phyloP scores from a whole-genome alignment of 177 flowering plant species.

The Vitis hybrid region DNA sequence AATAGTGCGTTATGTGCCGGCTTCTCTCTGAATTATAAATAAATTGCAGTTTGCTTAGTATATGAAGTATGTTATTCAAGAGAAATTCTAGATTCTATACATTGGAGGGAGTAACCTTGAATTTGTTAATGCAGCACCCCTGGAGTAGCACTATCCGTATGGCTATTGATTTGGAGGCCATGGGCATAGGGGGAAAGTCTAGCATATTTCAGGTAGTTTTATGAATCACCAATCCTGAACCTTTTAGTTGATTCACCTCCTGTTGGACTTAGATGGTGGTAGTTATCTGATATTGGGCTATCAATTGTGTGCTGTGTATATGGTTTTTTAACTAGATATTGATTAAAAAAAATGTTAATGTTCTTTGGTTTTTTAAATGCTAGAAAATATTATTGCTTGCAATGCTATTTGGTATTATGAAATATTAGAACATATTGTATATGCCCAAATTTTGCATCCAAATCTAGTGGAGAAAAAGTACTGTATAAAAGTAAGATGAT shows the following conservation, averaged over 20 bases:
- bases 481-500: too few species aligned
- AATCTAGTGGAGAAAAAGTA: too few species aligned
- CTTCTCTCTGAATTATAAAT: background rate
- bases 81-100: too few species aligned
- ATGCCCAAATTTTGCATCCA: too few species aligned
- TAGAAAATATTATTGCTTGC: too few species aligned
- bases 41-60: background rate
- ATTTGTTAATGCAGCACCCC: conserved; percentile 69
- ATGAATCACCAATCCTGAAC: background rate
- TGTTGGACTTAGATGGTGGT: conserved; percentile 4
- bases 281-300: background rate
- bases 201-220: conserved; percentile 79
- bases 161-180: conserved; percentile 94
- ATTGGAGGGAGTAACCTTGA: background rate
- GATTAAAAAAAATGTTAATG: too few species aligned
- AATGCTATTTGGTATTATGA: too few species aligned
- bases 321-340: too few species aligned
- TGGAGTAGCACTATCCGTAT: conserved; percentile 78
- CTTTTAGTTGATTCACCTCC: background rate
- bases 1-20: background rate
- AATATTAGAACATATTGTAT: too few species aligned
- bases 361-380: too few species aligned
- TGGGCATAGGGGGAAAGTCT: conserved; percentile 95
- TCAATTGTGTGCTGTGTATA: background rate
- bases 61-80: background rate